Conservation (phyloP, 2,329 filamentous ascomycete species). For the Apiospora saccharicola region DNA sequence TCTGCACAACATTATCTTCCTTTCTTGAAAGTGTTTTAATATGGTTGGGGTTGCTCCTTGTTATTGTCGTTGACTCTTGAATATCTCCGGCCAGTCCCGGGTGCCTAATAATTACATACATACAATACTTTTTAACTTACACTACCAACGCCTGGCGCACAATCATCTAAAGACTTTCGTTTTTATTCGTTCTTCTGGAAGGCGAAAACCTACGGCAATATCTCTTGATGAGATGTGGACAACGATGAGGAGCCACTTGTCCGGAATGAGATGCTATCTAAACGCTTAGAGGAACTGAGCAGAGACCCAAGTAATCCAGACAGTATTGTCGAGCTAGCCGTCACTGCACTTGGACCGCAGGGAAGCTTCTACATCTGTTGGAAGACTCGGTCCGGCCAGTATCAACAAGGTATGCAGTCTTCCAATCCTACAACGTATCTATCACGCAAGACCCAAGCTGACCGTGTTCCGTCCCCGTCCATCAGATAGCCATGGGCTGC, state of each 20-base stretch:
- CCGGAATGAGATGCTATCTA: constrained; percentile 36
- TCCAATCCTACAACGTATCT: neutral
- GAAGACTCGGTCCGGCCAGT: constrained; percentile 40
- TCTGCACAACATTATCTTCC: neutral
- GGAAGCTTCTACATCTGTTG: constrained; percentile 43
- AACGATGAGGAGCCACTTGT: constrained; percentile 21
- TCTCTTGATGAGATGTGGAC: constrained; percentile 21
- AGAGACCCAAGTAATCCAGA: constrained; percentile 36
- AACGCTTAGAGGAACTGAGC: constrained; percentile 36
- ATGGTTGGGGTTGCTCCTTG: constrained; percentile 15
- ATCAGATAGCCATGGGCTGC: constrained; percentile 39
- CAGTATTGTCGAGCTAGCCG: constrained; percentile 40
- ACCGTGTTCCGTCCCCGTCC: neutral
- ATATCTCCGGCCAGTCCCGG: neutral
- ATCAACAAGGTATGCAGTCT: constrained; percentile 37
- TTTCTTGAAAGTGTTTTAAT: constrained; percentile 3
- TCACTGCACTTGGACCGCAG: constrained; percentile 41
- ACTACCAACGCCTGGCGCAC: constrained; percentile 2
- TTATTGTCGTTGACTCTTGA: neutral
- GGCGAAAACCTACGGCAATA: neutral
- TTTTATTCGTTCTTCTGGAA: constrained; percentile 13
- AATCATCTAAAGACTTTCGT: neutral
- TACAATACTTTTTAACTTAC: neutral
- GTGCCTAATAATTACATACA: neutral
- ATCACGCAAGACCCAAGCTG: neutral